Evolutionary conservation across 495 filamentous ascomycete genomes (phyloP).

Genomic region (Sordaria brevicollis): DNA sequence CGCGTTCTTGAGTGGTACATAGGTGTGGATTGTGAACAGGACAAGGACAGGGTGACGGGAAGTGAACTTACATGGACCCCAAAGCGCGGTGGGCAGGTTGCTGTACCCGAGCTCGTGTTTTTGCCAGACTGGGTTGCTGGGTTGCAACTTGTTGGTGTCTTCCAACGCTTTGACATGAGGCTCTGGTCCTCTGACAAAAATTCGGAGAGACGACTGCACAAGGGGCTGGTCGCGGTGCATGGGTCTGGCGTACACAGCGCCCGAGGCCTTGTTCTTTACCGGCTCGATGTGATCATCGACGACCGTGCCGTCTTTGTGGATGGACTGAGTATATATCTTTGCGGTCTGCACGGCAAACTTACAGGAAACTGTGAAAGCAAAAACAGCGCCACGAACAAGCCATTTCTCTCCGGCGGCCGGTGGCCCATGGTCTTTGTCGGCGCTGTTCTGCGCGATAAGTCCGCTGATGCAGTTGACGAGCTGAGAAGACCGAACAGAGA

Average conservation of each 20-base stretch:
- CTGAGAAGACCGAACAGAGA: background rate
- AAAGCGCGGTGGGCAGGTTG: background rate
- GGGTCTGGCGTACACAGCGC: background rate
- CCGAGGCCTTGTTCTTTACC: background rate
- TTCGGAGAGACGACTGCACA: background rate
- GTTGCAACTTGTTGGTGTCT: background rate
- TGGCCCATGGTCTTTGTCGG: background rate
- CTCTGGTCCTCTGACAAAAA: background rate
- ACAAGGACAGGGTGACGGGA: background rate
- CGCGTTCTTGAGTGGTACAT: background rate
- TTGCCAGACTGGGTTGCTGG: background rate
- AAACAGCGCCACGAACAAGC: background rate
- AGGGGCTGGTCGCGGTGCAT: background rate
- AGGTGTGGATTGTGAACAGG: background rate
- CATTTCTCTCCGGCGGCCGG: background rate
- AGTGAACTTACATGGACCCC: background rate
- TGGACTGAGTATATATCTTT: background rate
- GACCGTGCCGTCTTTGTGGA: background rate
- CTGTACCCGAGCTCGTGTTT: background rate
- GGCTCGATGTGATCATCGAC: background rate
- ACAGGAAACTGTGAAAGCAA: background rate
- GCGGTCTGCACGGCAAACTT: background rate
- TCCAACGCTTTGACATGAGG: background rate
- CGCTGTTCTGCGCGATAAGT: background rate
- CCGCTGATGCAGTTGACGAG: background rate